A percentile compares a stretch with the other conserved stretches of the same genome.
Conservation (phyloP, 2,329 filamentous ascomycete species). For the Trichophaea hybrida region DNA sequence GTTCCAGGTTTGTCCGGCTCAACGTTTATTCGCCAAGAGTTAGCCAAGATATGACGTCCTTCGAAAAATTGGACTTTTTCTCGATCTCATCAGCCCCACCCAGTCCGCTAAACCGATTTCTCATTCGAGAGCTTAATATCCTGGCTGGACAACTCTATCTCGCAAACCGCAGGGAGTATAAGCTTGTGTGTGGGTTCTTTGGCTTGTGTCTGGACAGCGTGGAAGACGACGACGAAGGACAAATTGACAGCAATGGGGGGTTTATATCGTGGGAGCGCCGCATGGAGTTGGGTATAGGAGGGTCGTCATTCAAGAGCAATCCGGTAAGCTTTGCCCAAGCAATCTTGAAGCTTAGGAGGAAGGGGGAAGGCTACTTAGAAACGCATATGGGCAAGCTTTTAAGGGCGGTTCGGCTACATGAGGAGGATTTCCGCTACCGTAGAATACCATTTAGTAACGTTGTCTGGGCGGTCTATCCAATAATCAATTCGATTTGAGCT, state of each 20-base stretch:
- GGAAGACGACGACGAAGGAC: conserved; percentile 7
- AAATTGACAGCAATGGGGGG: conserved; percentile 12
- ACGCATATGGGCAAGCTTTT: conserved; percentile 36
- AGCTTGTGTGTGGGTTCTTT: conserved; percentile 38
- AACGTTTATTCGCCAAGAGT: conserved; percentile 41
- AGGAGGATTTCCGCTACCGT: conserved; percentile 14
- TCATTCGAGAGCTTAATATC: conserved; percentile 43
- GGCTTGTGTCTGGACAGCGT: conserved; percentile 34
- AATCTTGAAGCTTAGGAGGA: conserved; percentile 30
- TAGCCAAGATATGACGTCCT: conserved; percentile 30
- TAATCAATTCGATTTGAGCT: too few relatives aligned
- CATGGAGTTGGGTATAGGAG: conserved; percentile 6
- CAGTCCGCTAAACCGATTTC: conserved; percentile 1
- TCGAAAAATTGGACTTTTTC: conserved; percentile 35
- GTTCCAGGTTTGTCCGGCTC: conserved; percentile 32
- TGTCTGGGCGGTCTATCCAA: too few relatives aligned
- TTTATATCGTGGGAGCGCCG: conserved; percentile 13
- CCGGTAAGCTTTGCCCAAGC: conserved; percentile 34
- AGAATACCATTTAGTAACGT: too few relatives aligned
- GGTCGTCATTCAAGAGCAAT: conserved; percentile 30
- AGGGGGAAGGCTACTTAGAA: conserved; percentile 32
- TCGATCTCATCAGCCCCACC: neutral
- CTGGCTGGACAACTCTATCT: conserved; percentile 58
- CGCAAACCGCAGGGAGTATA: conserved; percentile 41
- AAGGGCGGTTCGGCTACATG: conserved; percentile 15